Base-by-base conservation (phyloP, 805 yeast species). In the Yamadazyma scolyti region DNA sequence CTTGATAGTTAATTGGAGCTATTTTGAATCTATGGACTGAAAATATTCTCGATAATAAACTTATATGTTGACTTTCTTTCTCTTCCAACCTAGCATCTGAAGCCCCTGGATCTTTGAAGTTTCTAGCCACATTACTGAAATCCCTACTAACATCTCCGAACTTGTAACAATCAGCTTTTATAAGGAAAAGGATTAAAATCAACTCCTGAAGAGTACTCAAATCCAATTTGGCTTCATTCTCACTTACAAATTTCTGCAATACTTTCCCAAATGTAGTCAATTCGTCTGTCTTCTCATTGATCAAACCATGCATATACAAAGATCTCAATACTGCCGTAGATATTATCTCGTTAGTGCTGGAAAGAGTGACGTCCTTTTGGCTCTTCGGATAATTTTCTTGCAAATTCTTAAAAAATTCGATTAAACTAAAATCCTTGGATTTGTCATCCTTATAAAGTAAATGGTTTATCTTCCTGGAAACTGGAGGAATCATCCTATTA, bases 271-370 rank as follows among this genome's bases (percentile, higher is more conserved):
- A 71, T 25, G 64, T 48, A 6, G 71, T 68, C 25, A 79, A 61
- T 25, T 59, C 58, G 34, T 63, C 59, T 3, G 61, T 50, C n/a
- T 58, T 47, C 11, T 60, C 54, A 29, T 59, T 59, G 39, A 78
- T 55, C 20, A 80, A 64, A 8, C 68, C 83, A 20, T 68, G 59
- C 11, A 78, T 54, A 35, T 61, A 65, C 14, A 83, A 61, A 0
- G 74, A 46, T 52, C 90, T 72, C 32, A 74, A 55, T 9, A 75
- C 48, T 9, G 74, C 60, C 2, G 85, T 79, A 4, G 79, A 60
- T 13, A 82, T 54, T 8, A 80, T 48, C 48, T 82, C 89, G 34
- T 65, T 64, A 13, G 18, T 23, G 27, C 66, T 56, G 2, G 70
- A 49, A 7, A 56, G 57, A 25, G 79, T 47, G 8, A 39, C 42